phyloP scores from a whole-genome alignment of 2,329 filamentous ascomycete genomes.

The Dactylella cylindrospora region DNA sequence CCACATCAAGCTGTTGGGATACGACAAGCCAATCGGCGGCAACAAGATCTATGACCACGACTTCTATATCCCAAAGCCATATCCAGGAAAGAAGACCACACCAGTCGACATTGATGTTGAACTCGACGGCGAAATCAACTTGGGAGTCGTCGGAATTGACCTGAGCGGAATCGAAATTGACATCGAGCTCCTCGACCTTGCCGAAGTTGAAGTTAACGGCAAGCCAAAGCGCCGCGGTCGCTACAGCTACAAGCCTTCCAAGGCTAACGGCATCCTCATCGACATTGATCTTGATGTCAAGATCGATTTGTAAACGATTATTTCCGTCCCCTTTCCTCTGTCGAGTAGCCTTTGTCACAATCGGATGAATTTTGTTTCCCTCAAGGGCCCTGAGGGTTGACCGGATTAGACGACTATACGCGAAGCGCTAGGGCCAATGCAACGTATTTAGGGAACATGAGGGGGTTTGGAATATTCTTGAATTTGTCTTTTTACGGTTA shows the following conservation, averaged over 20 bases:
- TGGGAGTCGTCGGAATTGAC: conserved; percentile 4
- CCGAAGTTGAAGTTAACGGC: conserved; percentile 10
- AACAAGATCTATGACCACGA: conserved; percentile 41
- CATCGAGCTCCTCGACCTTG: conserved; percentile 16
- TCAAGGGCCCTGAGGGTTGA: conserved; percentile 35
- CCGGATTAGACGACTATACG: conserved; percentile 7
- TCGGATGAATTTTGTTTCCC: too few relatives aligned
- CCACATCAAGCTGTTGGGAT: conserved; percentile 27
- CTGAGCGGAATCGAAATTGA: conserved; percentile 7
- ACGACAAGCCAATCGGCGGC: conserved; percentile 28
- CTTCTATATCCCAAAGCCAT: conserved; percentile 32
- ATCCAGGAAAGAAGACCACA: conserved; percentile 8
- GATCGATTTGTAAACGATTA: conserved; percentile 22
- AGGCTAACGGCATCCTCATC: conserved; percentile 9
- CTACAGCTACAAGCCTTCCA: conserved; percentile 29
- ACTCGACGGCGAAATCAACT: conserved; percentile 17
- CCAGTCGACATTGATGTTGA: conserved; percentile 31
- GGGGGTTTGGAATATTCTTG: conserved; percentile 12
- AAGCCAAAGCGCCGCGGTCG: conserved; percentile 17
- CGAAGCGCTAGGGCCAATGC: not conserved
- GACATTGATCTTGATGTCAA: conserved; percentile 8
- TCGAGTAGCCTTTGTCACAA: too few relatives aligned
- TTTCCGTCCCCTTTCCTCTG: too few relatives aligned
- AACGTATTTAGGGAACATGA: conserved; percentile 8
- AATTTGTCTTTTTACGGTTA: conserved; percentile 8